These are phyloP conservation scores for Marchantia polymorpha DNA, from an alignment of 225 moss, liverwort and hornwort genomes.

Conservation along the genomic window DNA sequence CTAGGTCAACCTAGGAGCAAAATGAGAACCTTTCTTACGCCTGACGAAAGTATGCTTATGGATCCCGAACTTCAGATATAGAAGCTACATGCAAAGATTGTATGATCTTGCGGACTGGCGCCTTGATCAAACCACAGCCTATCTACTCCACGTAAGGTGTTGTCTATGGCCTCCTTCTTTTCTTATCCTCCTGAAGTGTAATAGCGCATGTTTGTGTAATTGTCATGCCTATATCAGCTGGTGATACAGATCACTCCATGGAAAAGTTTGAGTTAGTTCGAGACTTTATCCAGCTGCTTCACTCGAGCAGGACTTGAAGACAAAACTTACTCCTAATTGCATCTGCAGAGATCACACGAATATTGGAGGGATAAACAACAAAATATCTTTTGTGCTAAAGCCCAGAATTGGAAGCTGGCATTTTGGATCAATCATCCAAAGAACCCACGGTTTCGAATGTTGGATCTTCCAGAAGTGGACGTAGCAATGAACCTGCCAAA, in stretches of 20 bases:
- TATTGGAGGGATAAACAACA: conserved; percentile 62
- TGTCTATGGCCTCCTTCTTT: conserved; percentile 30
- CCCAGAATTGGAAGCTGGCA: conserved; percentile 78
- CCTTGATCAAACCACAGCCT: conserved; percentile 71
- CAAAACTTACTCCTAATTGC: neutral
- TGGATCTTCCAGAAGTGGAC: conserved; percentile 79
- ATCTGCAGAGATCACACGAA: conserved; percentile 65
- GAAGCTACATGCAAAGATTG: conserved; percentile 64
- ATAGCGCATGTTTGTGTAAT: neutral
- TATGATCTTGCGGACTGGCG: conserved; percentile 60
- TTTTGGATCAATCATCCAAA: conserved; percentile 86
- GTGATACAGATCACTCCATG: neutral
- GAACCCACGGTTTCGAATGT: conserved; percentile 71
- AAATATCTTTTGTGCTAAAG: conserved; percentile 58
- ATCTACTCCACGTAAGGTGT: conserved; percentile 85
- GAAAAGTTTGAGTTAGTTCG: neutral
- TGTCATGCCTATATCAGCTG: neutral
- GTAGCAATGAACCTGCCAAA: conserved; percentile 72
- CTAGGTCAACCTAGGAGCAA: neutral
- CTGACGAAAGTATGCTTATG: neutral
- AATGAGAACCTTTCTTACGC: neutral
- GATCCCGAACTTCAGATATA: conserved; percentile 47
- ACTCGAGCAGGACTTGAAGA: neutral
- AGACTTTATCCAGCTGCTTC: too few species aligned
- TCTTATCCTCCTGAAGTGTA: neutral